Conservation (phyloP, 23 red algal genomes). For the Gracilaria vermiculophylla region DNA sequence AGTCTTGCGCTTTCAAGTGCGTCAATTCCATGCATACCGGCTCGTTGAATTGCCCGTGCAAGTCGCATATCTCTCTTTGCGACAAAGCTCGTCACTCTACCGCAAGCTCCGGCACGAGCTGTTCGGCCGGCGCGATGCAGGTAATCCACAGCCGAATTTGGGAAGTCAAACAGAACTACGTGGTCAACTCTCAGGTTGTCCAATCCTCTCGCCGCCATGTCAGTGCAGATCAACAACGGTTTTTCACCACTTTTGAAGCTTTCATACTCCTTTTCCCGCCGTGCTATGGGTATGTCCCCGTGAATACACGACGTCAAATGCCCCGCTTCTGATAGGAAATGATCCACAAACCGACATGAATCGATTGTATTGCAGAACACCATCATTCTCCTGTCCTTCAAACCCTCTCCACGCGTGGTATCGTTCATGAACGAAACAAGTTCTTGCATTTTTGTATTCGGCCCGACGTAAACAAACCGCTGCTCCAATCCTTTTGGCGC, state of each 20-base stretch:
- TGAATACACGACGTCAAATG: slow-evolving; percentile 67
- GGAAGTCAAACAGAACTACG: slow-evolving; percentile 92
- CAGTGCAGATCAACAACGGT: slow-evolving; percentile 80
- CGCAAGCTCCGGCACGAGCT: slow-evolving; percentile 71
- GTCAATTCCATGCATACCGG: slow-evolving; percentile 15
- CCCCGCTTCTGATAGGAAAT: slow-evolving; percentile 79
- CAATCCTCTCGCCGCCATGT: slow-evolving; percentile 85
- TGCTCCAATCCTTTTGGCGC: slow-evolving; percentile 65
- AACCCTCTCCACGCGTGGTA: neutral
- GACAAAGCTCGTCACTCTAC: slow-evolving; percentile 81
- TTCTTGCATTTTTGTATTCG: slow-evolving; percentile 67
- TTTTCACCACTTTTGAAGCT: slow-evolving; percentile 56
- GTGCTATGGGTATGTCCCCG: slow-evolving; percentile 79
- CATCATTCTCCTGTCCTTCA: slow-evolving; percentile 64
- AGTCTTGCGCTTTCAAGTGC: slow-evolving; percentile 45
- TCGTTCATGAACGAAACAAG: slow-evolving; percentile 62
- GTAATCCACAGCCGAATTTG: slow-evolving; percentile 79
- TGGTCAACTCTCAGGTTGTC: slow-evolving; percentile 79
- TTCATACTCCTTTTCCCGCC: slow-evolving; percentile 61
- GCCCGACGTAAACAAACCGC: slow-evolving; percentile 65
- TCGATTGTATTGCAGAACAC: slow-evolving; percentile 88
- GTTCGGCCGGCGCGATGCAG: slow-evolving; percentile 92
- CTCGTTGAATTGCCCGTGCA: slow-evolving; percentile 66
- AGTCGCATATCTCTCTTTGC: slow-evolving; percentile 67
- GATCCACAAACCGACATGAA: slow-evolving; percentile 84